Base-by-base conservation (phyloP, 306 rosid species). In the Dryas alaskensis region DNA sequence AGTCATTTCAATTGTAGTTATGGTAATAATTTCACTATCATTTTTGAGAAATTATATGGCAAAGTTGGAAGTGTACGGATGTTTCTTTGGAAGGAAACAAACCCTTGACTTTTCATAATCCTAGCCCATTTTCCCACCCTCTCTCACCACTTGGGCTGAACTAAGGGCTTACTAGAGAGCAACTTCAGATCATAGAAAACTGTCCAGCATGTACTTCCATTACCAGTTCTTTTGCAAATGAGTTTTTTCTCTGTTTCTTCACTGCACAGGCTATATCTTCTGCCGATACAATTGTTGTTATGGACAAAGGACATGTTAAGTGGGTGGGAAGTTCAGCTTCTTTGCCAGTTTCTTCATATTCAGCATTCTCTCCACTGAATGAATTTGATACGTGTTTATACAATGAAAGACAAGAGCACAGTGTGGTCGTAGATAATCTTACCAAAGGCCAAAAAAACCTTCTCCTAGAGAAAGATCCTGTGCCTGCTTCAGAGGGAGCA, bases 241-340 rank as follows among this genome's bases (percentile, higher is more conserved):
- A 27, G 37, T 27, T 59, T 8, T 13, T 2, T 31, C 42, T 58
- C 43, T 57, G 61, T 55, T 55, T 52, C 64, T 63, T 44, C 39
- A 27, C 57, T n/a, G 37, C 14, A 51, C 87, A 93, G 97, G 96
- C 96, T 65, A 89, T 91, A 80, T 87, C 92, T 83, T 88, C 90
- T 54, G 94, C 98, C 68, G 94, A 93, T 73, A 76, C 80, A 83
- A 78, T 89, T 74, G 75, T 89, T 74, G 82, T 88, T 50, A 84
- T 93, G 93, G 97, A 91, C 52, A 93, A 89, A 74, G 98, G 98
- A 68, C 81, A 58, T 16, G 74, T 93, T 47, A 93, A 88, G 81
- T 93, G 97, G 97, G 82, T 85, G 67, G 97, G 98, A 75, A 81
- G 78, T 70, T 78, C 91, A 27, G 72, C 80, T 51, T 82, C 84